Evolutionary conservation across 2,329 filamentous ascomycete genomes (phyloP), one percentile per base, ranked within the genome.

Genomic region (Camptophora hylomeconis): DNA sequence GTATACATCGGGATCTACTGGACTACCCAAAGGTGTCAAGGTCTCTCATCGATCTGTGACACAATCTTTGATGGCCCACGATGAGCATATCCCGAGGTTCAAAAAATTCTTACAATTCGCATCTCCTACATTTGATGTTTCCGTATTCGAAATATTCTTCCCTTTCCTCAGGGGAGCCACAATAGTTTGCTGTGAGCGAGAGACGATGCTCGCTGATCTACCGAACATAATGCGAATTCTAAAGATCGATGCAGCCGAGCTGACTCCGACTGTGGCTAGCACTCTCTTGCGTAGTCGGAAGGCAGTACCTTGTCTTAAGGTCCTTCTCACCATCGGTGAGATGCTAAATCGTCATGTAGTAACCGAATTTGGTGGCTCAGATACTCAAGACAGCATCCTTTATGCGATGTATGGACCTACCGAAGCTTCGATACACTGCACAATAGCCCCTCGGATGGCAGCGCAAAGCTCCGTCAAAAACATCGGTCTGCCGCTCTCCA

Each of bases 391-490:
- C 2, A 75, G 79, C 41, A 74, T 92, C 23, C 62, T 94, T 1
- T 86, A 82, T 68, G 86, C 76, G 18, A 92, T 93, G 83, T 94
- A 94, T 48, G 86, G 86, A 0, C 86, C 86, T 2, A 94, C 86
- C 0, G 86, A 94, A 56, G 82, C 82, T 5, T 74, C 84, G 0
- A 92, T 94, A 33, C 86, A 94, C 49, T 94, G 82, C 49, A 92
- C 82, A 1, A 54, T 89, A 4, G 75, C 82, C 39, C 60, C 75
- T 0, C 57, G 61, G 0, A 75, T 92, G 43, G 48, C 56, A 5
- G 58, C 63, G 4, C 50, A 53, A 12, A 69, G 68, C 5, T 62
- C 69, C 3, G 69, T 74, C 4, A 67, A 70, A 3, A 78, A 73
- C 26, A 89, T 93, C 39, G 86, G 86, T 0, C 50, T 71, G 5